phyloP scores from a whole-genome alignment of 805 yeast species.

The Naumovozyma castellii region DNA sequence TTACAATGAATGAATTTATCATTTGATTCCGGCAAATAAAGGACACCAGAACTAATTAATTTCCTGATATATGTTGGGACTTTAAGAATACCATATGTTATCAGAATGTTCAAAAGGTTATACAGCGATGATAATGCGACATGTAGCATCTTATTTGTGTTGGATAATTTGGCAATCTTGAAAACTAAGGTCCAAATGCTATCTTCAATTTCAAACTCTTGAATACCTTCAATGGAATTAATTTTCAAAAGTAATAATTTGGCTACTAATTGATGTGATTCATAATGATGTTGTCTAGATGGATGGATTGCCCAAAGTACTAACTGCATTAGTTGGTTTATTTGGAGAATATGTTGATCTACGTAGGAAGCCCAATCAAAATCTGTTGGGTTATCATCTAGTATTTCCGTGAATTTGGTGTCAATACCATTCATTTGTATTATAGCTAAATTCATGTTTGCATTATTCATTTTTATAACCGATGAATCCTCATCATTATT shows the following conservation, averaged over 20 bases:
- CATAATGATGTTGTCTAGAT: slow-evolving; percentile 23
- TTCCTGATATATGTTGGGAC: slow-evolving; percentile 58
- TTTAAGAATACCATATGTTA: slow-evolving; percentile 37
- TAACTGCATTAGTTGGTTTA: slow-evolving; percentile 22
- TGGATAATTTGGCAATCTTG: slow-evolving; percentile 29
- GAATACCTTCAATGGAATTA: slow-evolving; percentile 19
- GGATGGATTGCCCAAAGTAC: slow-evolving; percentile 29
- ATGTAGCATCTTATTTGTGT: slow-evolving; percentile 15
- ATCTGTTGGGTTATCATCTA: slow-evolving; percentile 23
- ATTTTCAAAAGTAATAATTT: slow-evolving; percentile 23
- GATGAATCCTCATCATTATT: slow-evolving; percentile 32
- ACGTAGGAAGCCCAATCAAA: slow-evolving; percentile 27
- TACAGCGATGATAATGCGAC: slow-evolving; percentile 32
- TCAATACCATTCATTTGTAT: slow-evolving; percentile 18
- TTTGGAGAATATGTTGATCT: slow-evolving; percentile 19
- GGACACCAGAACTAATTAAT: slow-evolving; percentile 76
- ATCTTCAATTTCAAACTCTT: slow-evolving; percentile 31
- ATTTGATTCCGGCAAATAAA: slow-evolving; percentile 47
- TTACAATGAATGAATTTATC: slow-evolving; percentile 47
- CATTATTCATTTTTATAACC: slow-evolving; percentile 15
- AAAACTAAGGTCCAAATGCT: slow-evolving; percentile 30
- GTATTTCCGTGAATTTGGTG: slow-evolving; percentile 13
- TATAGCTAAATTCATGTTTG: slow-evolving; percentile 27
- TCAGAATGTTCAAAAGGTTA: slow-evolving; percentile 35
- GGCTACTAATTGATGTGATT: slow-evolving; percentile 25